Percentiles rank a stretch among this genome's conserved stretches.
These are phyloP conservation scores for Trichoderma arundinaceum DNA, from an alignment of 2,329 filamentous ascomycete species.

Conservation along the genomic window DNA sequence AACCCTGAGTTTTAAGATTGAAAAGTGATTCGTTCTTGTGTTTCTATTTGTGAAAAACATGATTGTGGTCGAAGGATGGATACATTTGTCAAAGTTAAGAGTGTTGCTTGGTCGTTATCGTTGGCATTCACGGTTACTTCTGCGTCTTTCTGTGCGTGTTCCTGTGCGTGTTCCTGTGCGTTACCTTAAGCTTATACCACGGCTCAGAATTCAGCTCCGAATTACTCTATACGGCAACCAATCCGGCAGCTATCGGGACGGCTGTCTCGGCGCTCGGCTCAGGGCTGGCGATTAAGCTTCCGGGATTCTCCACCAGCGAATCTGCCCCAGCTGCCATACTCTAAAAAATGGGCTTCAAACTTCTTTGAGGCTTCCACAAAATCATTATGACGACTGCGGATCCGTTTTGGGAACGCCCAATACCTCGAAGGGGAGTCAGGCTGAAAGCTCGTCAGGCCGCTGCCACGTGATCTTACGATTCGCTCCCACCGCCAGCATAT, in stretches of 20 bases:
- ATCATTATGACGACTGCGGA: background rate
- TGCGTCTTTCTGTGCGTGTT: background rate
- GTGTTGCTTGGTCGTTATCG: too few relatives aligned
- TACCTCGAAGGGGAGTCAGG: slow-evolving; percentile 1
- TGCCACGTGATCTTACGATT: slow-evolving; percentile 10
- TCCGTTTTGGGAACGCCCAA: slow-evolving; percentile 1
- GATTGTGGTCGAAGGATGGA: too few relatives aligned
- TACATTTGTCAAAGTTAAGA: too few relatives aligned
- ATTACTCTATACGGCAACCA: slow-evolving; percentile 2
- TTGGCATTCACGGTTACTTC: too few relatives aligned
- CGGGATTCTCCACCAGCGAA: background rate
- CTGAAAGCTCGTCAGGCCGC: background rate
- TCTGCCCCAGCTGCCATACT: background rate
- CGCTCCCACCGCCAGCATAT: background rate
- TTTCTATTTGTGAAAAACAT: too few relatives aligned
- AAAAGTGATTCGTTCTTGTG: too few relatives aligned
- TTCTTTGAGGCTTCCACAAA: background rate
- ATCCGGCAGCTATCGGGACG: background rate
- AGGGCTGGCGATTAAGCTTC: background rate
- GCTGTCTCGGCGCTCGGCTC: background rate
- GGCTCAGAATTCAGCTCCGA: background rate
- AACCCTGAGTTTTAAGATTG: too few relatives aligned
- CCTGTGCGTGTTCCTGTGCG: background rate
- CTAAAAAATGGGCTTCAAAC: background rate
- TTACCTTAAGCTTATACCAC: background rate